Conservation (phyloP, 208 protist genomes). For the Trypanosomatidae sp. region DNA sequence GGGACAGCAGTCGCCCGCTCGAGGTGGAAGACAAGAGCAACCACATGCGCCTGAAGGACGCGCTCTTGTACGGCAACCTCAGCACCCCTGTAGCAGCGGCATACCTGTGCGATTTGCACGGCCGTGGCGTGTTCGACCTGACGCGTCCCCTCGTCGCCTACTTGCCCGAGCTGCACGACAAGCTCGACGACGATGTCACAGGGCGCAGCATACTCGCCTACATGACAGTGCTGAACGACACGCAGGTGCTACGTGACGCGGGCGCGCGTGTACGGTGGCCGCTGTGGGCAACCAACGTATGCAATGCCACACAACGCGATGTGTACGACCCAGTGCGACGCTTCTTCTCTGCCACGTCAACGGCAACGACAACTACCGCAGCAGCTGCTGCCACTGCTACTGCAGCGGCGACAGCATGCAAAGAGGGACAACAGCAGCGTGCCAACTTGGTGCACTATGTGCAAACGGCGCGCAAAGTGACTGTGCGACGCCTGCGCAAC, state of each 20-base stretch:
- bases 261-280: conserved; percentile 8
- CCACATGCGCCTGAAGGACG: conserved; percentile 71
- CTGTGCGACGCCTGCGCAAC: conserved; percentile 3
- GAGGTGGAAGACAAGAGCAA: conserved; percentile 81
- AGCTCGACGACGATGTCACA: conserved; percentile 22
- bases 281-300: conserved; percentile 13
- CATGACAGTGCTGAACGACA: conserved; percentile 36
- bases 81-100: conserved; percentile 55
- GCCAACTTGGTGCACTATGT: conserved; percentile 56
- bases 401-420: conserved; percentile 1
- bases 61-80: conserved; percentile 51
- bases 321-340: conserved; percentile 41
- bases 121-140: conserved; percentile 42
- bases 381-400: too few relatives aligned
- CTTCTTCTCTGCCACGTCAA: conserved; percentile 27
- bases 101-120: conserved; percentile 68
- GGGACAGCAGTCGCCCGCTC: conserved; percentile 38
- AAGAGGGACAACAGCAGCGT: conserved; percentile 44
- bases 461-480: conserved; percentile 11
- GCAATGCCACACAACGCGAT: conserved; percentile 14
- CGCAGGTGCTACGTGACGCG: conserved; percentile 24
- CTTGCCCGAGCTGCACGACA: conserved; percentile 36
- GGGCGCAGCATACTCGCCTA: conserved; percentile 56
- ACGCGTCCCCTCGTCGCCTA: conserved; percentile 29
- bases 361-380: not conserved